These are phyloP conservation scores for Sordariomycetes sp. DNA, from an alignment of 2,329 filamentous ascomycete species.

Conservation along the genomic window DNA sequence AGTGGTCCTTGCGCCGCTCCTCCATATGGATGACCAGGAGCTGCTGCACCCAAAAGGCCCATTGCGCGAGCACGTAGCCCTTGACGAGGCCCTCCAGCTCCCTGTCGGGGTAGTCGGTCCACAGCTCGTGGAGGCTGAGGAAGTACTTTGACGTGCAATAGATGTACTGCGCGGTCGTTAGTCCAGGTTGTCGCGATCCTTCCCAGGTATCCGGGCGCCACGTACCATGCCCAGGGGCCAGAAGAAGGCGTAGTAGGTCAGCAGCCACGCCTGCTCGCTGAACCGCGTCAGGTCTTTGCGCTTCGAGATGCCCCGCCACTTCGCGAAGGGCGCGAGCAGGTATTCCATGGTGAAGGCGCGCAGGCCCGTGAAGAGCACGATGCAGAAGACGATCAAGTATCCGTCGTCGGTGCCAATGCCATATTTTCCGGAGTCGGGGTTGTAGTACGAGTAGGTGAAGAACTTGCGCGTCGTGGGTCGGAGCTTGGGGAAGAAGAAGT, in stretches of 20 bases:
- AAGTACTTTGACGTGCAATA: slow-evolving; percentile 68
- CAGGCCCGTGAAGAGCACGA: slow-evolving; percentile 76
- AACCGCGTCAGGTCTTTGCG: slow-evolving; percentile 70
- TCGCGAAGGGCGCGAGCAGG: slow-evolving; percentile 65
- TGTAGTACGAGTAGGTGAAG: slow-evolving; percentile 76
- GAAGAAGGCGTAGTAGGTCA: slow-evolving; percentile 70
- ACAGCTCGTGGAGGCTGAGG: slow-evolving; percentile 64
- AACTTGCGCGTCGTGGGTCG: slow-evolving; percentile 74
- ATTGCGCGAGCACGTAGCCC: slow-evolving; percentile 79
- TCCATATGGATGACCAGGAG: slow-evolving; percentile 91
- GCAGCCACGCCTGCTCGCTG: slow-evolving; percentile 86
- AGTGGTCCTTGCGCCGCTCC: slow-evolving; percentile 85
- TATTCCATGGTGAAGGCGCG: slow-evolving; percentile 82
- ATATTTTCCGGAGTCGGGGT: slow-evolving; percentile 55
- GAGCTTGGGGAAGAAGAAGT: slow-evolving; percentile 70
- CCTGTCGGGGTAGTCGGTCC: slow-evolving; percentile 72
- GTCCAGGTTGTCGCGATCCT: background rate
- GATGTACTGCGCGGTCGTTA: slow-evolving; percentile 47
- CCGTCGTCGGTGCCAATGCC: slow-evolving; percentile 67
- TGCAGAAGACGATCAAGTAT: slow-evolving; percentile 63
- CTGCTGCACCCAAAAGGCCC: slow-evolving; percentile 89
- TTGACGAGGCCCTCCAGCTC: slow-evolving; percentile 66
- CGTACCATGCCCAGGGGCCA: slow-evolving; percentile 77
- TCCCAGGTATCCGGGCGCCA: slow-evolving; percentile 6
- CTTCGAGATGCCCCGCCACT: slow-evolving; percentile 57